phyloP scores from a whole-genome alignment of 805 yeast species.

The Schizosaccharomyces lindneri region DNA sequence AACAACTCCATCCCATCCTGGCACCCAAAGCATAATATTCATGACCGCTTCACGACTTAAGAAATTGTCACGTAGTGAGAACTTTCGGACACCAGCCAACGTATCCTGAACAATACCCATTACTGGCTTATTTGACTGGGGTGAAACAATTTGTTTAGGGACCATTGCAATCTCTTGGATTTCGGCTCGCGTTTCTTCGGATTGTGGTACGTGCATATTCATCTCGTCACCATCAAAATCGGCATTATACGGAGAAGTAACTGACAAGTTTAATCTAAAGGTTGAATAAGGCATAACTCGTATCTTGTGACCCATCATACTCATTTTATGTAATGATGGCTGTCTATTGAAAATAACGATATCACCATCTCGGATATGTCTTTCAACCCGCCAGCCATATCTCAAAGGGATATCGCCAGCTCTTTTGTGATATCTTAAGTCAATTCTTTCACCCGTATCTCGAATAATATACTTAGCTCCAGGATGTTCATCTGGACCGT shows the following conservation, averaged over 20 bases:
- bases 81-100: constrained; percentile 83
- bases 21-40: constrained; percentile 94
- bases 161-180: constrained; percentile 86
- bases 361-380: constrained; percentile 92
- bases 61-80: constrained; percentile 76
- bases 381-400: constrained; percentile 97
- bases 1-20: constrained; percentile 93
- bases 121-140: constrained; percentile 95
- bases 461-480: constrained; percentile 97
- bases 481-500: constrained; percentile 98
- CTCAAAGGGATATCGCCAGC: constrained; percentile 96
- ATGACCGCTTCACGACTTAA: constrained; percentile 81
- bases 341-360: constrained; percentile 97
- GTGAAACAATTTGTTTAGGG: constrained; percentile 90
- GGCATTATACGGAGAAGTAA: constrained; percentile 97
- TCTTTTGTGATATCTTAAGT: constrained; percentile 83
- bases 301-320: constrained; percentile 98
- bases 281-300: constrained; percentile 98
- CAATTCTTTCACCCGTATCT: constrained; percentile 97
- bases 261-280: constrained; percentile 84
- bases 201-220: constrained; percentile 97
- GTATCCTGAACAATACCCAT: constrained; percentile 99
- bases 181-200: constrained; percentile 94
- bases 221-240: constrained; percentile 99
- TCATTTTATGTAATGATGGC: constrained; percentile 97